phyloP scores from a whole-genome alignment of 495 filamentous ascomycete species.

The Aspergillus panamensis region DNA sequence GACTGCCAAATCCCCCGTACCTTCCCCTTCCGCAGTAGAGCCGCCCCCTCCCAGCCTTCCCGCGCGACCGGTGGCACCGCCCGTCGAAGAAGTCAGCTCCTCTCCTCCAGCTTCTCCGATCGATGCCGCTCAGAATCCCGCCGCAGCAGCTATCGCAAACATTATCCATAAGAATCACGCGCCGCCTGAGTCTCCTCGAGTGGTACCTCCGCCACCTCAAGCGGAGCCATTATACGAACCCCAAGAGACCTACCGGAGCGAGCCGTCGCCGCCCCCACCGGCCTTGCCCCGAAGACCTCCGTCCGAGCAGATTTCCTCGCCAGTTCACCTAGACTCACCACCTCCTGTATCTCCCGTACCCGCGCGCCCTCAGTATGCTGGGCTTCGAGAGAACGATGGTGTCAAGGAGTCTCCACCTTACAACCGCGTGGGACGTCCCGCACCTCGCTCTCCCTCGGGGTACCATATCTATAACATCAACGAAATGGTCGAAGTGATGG shows the following conservation, averaged over 20 bases:
- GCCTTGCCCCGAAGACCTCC: slow-evolving; percentile 66
- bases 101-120: slow-evolving; percentile 29
- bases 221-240: slow-evolving; percentile 42
- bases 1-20: slow-evolving; percentile 24
- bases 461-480: slow-evolving; percentile 95
- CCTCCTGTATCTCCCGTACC: slow-evolving; percentile 30
- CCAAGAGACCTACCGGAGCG: slow-evolving; percentile 53
- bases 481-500: slow-evolving; percentile 92
- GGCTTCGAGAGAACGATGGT: slow-evolving; percentile 28
- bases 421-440: slow-evolving; percentile 47
- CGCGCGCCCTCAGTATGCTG: slow-evolving; percentile 24
- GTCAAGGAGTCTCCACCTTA: slow-evolving; percentile 58
- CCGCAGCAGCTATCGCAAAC: slow-evolving; percentile 66
- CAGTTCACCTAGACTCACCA: slow-evolving; percentile 50
- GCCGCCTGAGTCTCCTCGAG: slow-evolving; percentile 31
- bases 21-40: slow-evolving; percentile 30
- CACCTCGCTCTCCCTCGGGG: slow-evolving; percentile 62
- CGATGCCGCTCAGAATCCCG: slow-evolving; percentile 55
- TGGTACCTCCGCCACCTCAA: slow-evolving; percentile 38
- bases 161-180: slow-evolving; percentile 60
- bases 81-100: slow-evolving; percentile 22
- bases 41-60: slow-evolving; percentile 39
- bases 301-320: slow-evolving; percentile 53
- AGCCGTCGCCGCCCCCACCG: slow-evolving; percentile 57
- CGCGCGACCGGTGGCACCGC: slow-evolving; percentile 30